phyloP scores from a whole-genome alignment of 2,329 filamentous ascomycete genomes.

The Epichloe coenophiala region DNA sequence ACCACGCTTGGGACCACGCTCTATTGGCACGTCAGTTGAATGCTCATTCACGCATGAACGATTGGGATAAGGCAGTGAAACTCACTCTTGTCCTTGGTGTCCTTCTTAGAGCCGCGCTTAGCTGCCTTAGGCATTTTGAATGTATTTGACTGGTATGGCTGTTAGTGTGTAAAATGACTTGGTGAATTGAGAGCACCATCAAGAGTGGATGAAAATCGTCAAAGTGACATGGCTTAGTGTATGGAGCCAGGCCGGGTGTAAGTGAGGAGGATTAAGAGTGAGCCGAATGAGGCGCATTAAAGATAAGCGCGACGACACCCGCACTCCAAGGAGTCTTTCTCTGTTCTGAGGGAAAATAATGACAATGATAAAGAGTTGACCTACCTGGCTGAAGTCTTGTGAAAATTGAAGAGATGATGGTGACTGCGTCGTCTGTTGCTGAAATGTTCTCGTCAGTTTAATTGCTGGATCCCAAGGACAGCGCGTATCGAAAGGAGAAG shows the following conservation, averaged over 20 bases:
- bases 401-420: conserved; percentile 9
- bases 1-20: conserved; percentile 80
- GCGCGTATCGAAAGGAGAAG: conserved; percentile 2
- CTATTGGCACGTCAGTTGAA: conserved; percentile 22
- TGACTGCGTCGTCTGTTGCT: conserved; percentile 9
- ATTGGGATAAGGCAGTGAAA: conserved; percentile 4
- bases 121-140: conserved; percentile 45
- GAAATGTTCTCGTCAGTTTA: conserved; percentile 6
- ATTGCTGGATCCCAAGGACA: conserved; percentile 1
- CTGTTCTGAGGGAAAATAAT: background rate
- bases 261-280: background rate
- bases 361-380: background rate
- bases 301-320: too few species aligned
- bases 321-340: conserved; percentile 4
- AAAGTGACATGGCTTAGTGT: background rate
- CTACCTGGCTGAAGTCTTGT: conserved; percentile 1
- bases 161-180: background rate
- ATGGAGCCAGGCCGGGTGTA: background rate
- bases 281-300: background rate
- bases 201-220: background rate
- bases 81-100: conserved; percentile 48
- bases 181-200: background rate
- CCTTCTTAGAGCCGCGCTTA: conserved; percentile 41
- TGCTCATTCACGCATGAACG: background rate
- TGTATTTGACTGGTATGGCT: conserved; percentile 11